Conservation (phyloP, 2,329 filamentous ascomycete genomes). For the Fusarium clavum region DNA sequence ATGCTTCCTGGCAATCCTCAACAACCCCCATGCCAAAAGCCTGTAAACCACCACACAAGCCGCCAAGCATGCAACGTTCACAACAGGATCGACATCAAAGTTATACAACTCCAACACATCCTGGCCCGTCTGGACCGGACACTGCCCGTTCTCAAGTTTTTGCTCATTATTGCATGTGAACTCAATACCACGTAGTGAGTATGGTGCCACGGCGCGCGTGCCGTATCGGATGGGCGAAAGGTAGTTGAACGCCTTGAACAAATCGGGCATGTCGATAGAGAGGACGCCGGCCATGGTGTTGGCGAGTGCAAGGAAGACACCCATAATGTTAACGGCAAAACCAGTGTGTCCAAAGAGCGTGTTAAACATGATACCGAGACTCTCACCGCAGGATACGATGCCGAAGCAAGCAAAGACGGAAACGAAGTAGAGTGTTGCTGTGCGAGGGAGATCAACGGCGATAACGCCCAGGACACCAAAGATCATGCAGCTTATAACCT, state of each 20-base stretch:
- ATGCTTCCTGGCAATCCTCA: constrained; percentile 66
- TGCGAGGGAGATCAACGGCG: constrained; percentile 73
- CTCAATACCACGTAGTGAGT: constrained; percentile 67
- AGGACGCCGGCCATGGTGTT: constrained; percentile 78
- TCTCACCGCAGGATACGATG: constrained; percentile 80
- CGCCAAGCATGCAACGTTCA: constrained; percentile 72
- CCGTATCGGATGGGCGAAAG: constrained; percentile 78
- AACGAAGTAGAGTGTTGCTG: constrained; percentile 73
- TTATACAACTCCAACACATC: constrained; percentile 76
- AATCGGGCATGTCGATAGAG: constrained; percentile 74
- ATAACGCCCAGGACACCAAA: constrained; percentile 74
- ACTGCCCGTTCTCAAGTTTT: constrained; percentile 68
- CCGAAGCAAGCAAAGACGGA: constrained; percentile 77
- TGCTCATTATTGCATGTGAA: constrained; percentile 75
- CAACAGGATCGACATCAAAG: constrained; percentile 69
- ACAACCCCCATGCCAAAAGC: constrained; percentile 68
- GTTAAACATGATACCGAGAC: constrained; percentile 83
- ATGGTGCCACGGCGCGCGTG: constrained; percentile 74
- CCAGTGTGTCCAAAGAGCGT: constrained; percentile 79
- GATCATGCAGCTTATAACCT: constrained; percentile 72
- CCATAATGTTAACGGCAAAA: constrained; percentile 80
- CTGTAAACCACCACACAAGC: constrained; percentile 74
- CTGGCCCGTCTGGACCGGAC: constrained; percentile 73
- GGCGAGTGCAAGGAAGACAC: constrained; percentile 75
- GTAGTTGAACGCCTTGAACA: constrained; percentile 77